phyloP scores from a whole-genome alignment of 805 yeast species.

The Tetrapisispora pingtungensis region DNA sequence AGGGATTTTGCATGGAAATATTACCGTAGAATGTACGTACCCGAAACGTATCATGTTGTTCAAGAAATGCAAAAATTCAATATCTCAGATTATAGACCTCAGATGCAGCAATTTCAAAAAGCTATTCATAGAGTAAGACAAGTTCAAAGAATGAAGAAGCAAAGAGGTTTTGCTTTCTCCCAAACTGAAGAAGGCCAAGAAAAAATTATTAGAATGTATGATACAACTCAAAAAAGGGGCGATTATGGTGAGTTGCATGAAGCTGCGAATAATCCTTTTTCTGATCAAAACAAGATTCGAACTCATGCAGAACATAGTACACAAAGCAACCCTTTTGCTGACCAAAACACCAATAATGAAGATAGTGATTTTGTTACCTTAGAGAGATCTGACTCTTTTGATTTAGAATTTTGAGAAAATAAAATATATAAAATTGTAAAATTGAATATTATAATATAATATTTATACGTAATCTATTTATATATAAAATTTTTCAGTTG shows the following conservation, averaged over 20 bases:
- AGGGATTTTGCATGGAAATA: conserved; percentile 94
- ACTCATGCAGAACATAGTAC: too few species aligned
- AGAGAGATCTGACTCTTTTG: conserved; percentile 2
- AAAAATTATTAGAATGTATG: conserved; percentile 83
- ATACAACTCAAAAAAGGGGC: conserved; percentile 79
- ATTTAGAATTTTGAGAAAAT: not conserved
- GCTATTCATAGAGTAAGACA: conserved; percentile 96
- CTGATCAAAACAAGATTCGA: conserved; percentile 9
- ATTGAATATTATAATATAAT: not conserved
- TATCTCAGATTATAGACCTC: conserved; percentile 88
- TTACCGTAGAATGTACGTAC: conserved; percentile 81
- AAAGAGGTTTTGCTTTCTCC: conserved; percentile 96
- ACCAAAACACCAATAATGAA: not conserved
- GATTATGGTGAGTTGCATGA: conserved; percentile 53
- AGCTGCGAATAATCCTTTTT: conserved; percentile 29
- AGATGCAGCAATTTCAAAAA: conserved; percentile 92
- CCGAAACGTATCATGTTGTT: conserved; percentile 88
- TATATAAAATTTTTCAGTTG: not conserved
- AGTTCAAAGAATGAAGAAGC: conserved; percentile 95
- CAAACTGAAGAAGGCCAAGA: conserved; percentile 88
- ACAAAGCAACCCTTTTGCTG: conserved; percentile 10
- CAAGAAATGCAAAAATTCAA: conserved; percentile 95
- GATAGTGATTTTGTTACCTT: not conserved
- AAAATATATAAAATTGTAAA: not conserved
- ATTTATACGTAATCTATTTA: not conserved